Evolutionary conservation across 2,329 filamentous ascomycete genomes (phyloP).

Genomic region (Pezicula carpinea): DNA sequence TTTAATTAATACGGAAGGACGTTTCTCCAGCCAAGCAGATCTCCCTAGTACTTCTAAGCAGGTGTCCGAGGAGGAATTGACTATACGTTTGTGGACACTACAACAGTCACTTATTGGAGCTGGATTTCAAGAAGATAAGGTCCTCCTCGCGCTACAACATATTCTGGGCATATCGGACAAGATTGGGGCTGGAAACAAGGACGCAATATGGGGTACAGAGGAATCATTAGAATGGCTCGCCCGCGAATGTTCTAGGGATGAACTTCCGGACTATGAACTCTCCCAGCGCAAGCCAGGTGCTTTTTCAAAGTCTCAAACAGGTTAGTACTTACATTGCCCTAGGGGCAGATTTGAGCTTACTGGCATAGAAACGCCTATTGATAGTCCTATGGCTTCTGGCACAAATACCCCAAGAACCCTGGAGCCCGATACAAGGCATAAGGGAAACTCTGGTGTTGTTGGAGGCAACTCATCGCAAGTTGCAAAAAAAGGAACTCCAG

Average conservation of each 20-base stretch:
- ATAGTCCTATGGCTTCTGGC: conserved; percentile 28
- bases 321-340: conserved; percentile 14
- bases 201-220: conserved; percentile 77
- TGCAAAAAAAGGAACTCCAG: conserved; percentile 13
- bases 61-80: conserved; percentile 70
- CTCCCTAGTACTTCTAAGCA: conserved; percentile 38
- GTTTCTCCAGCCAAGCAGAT: conserved; percentile 40
- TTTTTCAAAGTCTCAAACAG: conserved; percentile 24
- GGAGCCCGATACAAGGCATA: conserved; percentile 26
- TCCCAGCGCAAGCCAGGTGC: conserved; percentile 24
- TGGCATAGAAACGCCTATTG: conserved; percentile 23
- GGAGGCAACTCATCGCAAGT: conserved; percentile 3
- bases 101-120: conserved; percentile 66
- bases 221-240: conserved; percentile 89
- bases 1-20: conserved; percentile 62
- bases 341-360: conserved; percentile 9
- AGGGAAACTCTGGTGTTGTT: conserved; percentile 9
- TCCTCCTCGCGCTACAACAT: conserved; percentile 60
- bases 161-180: conserved; percentile 64
- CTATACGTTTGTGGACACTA: conserved; percentile 79
- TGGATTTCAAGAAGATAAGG: conserved; percentile 60
- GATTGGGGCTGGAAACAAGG: conserved; percentile 51
- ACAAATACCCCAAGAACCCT: conserved; percentile 23
- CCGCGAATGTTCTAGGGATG: conserved; percentile 63
- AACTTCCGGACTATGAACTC: conserved; percentile 68